A percentile compares a stretch with the other conserved stretches of the same genome.
Conservation (phyloP, 164 flowering plant genomes). For the Dillenia turbinata region DNA sequence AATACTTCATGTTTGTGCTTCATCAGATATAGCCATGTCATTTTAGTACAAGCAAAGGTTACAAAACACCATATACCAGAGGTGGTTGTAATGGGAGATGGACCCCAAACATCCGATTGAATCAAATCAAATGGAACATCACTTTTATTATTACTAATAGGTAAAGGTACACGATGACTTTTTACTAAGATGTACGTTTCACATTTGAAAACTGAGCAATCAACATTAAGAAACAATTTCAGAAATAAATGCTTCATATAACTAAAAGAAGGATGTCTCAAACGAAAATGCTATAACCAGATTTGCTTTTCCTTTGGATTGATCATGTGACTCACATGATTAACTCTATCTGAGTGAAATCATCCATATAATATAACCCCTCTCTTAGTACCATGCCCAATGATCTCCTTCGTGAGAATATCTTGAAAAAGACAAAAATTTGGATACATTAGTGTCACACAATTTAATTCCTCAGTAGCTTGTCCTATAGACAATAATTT, state of each 20-base stretch:
- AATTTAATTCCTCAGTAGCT: not conserved
- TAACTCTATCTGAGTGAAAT: not conserved
- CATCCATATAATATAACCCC: not conserved
- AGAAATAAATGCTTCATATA: not conserved
- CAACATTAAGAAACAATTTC: not conserved
- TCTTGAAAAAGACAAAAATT: not conserved
- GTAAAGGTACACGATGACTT: not conserved
- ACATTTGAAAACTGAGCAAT: not conserved
- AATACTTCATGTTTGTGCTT: conserved; percentile 2
- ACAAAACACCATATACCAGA: not conserved
- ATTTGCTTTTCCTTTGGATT: not conserved
- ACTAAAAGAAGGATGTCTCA: not conserved
- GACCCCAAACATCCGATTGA: not conserved
- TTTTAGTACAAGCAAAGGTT: not conserved
- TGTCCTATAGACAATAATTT: not conserved
- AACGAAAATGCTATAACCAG: not conserved
- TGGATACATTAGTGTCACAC: not conserved
- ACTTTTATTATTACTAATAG: not conserved
- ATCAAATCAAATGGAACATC: not conserved
- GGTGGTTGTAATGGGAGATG: not conserved
- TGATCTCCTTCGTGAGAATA: not conserved
- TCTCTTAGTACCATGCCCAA: not conserved
- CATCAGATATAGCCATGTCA: not conserved
- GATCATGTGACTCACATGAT: not conserved
- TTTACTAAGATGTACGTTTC: not conserved